These are phyloP conservation scores for Gracilariopsis chorda DNA, from an alignment of 23 red algal genomes.

Conservation along the genomic window DNA sequence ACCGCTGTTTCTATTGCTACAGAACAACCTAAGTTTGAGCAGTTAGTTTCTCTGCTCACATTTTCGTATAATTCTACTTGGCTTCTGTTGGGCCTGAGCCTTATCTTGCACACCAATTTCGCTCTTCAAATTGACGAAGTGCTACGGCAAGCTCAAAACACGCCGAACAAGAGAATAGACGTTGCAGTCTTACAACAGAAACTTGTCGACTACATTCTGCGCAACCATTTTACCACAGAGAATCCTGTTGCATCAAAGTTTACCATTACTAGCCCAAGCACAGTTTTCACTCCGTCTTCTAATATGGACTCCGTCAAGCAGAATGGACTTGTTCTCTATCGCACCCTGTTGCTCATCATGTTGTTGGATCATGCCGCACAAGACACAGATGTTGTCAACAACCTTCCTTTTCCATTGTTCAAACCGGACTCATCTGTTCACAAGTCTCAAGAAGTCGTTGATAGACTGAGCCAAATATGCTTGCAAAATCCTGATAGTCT, in stretches of 20 bases:
- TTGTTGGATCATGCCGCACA: constrained; percentile 17
- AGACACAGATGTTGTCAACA: not conserved
- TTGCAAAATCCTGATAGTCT: not conserved
- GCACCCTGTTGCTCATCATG: not conserved
- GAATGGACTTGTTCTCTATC: constrained; percentile 16
- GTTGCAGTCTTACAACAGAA: not conserved
- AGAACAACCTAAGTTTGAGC: not conserved
- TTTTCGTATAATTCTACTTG: constrained; percentile 34
- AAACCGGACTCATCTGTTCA: not conserved
- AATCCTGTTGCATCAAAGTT: not conserved
- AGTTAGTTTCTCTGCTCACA: constrained; percentile 1
- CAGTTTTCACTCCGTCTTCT: not conserved
- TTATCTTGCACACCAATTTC: constrained; percentile 29
- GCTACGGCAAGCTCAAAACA: not conserved
- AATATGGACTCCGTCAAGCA: not conserved
- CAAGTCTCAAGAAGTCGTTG: constrained; percentile 27
- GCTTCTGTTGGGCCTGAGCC: constrained; percentile 20
- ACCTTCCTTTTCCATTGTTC: constrained; percentile 13
- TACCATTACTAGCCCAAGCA: not conserved
- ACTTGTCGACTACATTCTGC: constrained; percentile 21
- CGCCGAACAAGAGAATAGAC: not conserved
- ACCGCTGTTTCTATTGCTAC: not conserved
- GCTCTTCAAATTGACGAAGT: constrained; percentile 2
- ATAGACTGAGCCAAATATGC: not conserved
- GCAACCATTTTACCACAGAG: not conserved